Evolutionary conservation across 2,329 filamentous ascomycete genomes (phyloP).

Genomic region (Pezicula carpinea): DNA sequence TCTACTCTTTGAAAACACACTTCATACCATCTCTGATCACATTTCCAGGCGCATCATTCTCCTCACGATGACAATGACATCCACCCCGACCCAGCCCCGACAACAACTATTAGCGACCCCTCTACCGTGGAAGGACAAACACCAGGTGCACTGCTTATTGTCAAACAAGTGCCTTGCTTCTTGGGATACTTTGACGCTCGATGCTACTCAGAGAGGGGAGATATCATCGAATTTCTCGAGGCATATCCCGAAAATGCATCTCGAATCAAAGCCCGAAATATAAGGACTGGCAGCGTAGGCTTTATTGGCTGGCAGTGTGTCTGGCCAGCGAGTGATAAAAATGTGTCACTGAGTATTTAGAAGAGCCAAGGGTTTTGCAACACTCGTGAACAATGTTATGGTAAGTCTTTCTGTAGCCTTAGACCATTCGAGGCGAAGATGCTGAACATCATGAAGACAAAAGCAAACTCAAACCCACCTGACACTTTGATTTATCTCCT

Average conservation of each 20-base stretch:
- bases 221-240: not conserved
- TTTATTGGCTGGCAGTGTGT: not conserved
- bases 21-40: not conserved
- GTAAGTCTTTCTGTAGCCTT: not conserved
- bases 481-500: too few species aligned
- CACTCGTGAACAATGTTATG: not conserved
- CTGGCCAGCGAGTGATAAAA: not conserved
- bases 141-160: not conserved
- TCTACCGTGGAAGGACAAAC: not conserved
- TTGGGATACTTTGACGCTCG: not conserved
- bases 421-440: too few species aligned
- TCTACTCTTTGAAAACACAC: too few species aligned
- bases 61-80: not conserved
- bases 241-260: not conserved
- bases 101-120: not conserved
- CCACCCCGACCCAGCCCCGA: not conserved
- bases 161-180: not conserved
- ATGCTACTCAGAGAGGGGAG: not conserved
- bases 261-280: not conserved
- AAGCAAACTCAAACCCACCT: too few species aligned
- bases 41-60: not conserved
- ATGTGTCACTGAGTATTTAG: not conserved
- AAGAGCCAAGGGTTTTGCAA: not conserved
- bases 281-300: not conserved
- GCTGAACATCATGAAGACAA: too few species aligned